Conservation (phyloP, 1,284 basidiomycete species). For the Cutaneotrichosporon cavernicola region DNA sequence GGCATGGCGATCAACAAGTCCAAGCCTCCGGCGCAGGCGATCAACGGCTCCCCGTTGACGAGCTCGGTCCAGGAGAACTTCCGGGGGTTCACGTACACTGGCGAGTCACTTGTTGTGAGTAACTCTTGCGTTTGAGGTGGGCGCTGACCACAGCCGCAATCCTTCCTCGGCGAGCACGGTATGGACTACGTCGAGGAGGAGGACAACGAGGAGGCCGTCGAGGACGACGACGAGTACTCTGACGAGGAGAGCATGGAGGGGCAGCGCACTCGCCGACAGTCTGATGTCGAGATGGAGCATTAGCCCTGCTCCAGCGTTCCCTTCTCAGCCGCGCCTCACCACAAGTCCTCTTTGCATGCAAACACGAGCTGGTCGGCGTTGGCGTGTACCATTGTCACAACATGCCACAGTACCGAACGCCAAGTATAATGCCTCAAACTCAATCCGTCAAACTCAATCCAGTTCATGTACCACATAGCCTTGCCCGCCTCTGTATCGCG, state of each 20-base stretch:
- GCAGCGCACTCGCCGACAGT: slow-evolving; percentile 46
- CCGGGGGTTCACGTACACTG: slow-evolving; percentile 83
- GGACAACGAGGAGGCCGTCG: slow-evolving; percentile 36
- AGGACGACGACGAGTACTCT: slow-evolving; percentile 50
- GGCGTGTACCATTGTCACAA: slow-evolving; percentile 8
- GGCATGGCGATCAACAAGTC: slow-evolving; percentile 49
- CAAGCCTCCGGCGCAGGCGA: slow-evolving; percentile 31
- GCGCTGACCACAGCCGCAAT: slow-evolving; percentile 39
- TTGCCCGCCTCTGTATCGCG: slow-evolving; percentile 18
- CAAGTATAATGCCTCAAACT: slow-evolving; percentile 17
- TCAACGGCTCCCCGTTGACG: slow-evolving; percentile 67
- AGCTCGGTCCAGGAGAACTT: slow-evolving; percentile 93
- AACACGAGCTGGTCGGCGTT: background rate
- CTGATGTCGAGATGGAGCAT: slow-evolving; percentile 52
- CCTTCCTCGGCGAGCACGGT: slow-evolving; percentile 52
- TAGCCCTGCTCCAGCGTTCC: background rate
- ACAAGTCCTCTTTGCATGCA: background rate
- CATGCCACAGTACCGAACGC: slow-evolving; percentile 15
- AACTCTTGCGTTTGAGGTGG: background rate
- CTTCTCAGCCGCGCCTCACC: slow-evolving; percentile 1
- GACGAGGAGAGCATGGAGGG: slow-evolving; percentile 49
- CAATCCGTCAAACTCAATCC: slow-evolving; percentile 6
- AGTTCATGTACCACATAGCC: slow-evolving; percentile 18
- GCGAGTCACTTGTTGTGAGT: slow-evolving; percentile 65
- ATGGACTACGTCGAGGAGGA: slow-evolving; percentile 51